These are phyloP conservation scores for Penicillium sp. DNA, from an alignment of 2,329 filamentous ascomycete species.

Conservation along the genomic window DNA sequence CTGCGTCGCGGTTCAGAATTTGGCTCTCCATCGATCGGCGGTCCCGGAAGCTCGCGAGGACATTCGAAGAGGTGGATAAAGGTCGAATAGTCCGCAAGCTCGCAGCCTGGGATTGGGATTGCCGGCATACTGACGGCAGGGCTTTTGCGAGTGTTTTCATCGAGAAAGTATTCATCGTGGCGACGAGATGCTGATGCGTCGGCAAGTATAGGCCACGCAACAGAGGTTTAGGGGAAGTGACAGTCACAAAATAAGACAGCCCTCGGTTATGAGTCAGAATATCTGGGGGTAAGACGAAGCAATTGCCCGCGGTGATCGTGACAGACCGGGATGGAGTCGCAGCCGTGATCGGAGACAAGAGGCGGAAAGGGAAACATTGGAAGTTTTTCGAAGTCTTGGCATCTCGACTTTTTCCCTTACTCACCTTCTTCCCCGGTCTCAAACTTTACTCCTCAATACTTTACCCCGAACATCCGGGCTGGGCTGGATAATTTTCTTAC, in stretches of 20 bases:
- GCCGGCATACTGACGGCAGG: slow-evolving; percentile 33
- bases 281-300: neutral
- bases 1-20: slow-evolving; percentile 26
- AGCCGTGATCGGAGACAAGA: slow-evolving; percentile 29
- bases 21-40: slow-evolving; percentile 29
- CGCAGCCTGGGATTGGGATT: slow-evolving; percentile 24
- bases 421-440: slow-evolving; percentile 26
- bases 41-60: slow-evolving; percentile 19
- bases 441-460: slow-evolving; percentile 28
- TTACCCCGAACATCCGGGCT: slow-evolving; percentile 26
- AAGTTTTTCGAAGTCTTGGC: slow-evolving; percentile 41
- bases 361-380: slow-evolving; percentile 33
- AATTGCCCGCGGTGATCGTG: neutral
- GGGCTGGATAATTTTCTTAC: slow-evolving; percentile 15
- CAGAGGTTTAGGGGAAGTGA: neutral
- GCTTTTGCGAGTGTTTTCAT: slow-evolving; percentile 32
- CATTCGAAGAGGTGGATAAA: slow-evolving; percentile 35
- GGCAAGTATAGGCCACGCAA: neutral
- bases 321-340: slow-evolving; percentile 3
- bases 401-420: slow-evolving; percentile 37
- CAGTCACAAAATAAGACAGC: neutral
- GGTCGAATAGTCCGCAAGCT: slow-evolving; percentile 25
- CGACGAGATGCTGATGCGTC: slow-evolving; percentile 12
- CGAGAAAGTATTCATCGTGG: slow-evolving; percentile 35
- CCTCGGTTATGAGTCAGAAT: neutral